A percentile compares a stretch with the other conserved stretches of the same genome.
These are phyloP conservation scores for Clonostachys solani DNA, from an alignment of 2,329 filamentous ascomycete species.

Conservation along the genomic window DNA sequence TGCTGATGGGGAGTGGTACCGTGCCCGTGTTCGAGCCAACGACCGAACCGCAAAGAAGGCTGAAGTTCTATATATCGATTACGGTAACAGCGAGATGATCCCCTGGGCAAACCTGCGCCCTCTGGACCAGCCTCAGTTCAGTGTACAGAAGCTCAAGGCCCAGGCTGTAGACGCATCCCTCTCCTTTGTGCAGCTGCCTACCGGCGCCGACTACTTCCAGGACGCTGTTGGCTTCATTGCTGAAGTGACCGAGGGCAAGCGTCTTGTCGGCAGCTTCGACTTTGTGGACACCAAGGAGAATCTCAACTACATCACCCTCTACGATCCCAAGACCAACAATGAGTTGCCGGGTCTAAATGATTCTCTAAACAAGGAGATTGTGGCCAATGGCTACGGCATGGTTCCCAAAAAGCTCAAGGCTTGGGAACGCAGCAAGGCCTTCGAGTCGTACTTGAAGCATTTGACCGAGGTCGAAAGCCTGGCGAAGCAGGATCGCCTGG, in stretches of 20 bases:
- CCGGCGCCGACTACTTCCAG: slow-evolving; percentile 72
- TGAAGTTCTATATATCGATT: slow-evolving; percentile 93
- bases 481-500: slow-evolving; percentile 75
- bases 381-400: slow-evolving; percentile 82
- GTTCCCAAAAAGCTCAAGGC: slow-evolving; percentile 86
- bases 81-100: slow-evolving; percentile 87
- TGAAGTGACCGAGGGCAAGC: slow-evolving; percentile 68
- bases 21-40: slow-evolving; percentile 84
- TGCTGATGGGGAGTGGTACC: slow-evolving; percentile 90
- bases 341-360: slow-evolving; percentile 57
- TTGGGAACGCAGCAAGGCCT: slow-evolving; percentile 75
- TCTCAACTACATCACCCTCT: slow-evolving; percentile 80
- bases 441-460: slow-evolving; percentile 65
- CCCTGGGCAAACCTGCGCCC: slow-evolving; percentile 81
- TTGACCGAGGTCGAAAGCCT: slow-evolving; percentile 70
- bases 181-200: slow-evolving; percentile 85
- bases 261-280: slow-evolving; percentile 89
- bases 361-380: slow-evolving; percentile 85
- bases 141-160: slow-evolving; percentile 72
- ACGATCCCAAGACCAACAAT: slow-evolving; percentile 66
- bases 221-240: slow-evolving; percentile 76
- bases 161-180: slow-evolving; percentile 86
- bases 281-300: slow-evolving; percentile 75
- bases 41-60: slow-evolving; percentile 85
- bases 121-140: slow-evolving; percentile 77